Percentiles rank a stretch among this genome's conserved stretches.
These are phyloP conservation scores for Dimocarpus longan DNA, from an alignment of 345 rosid genomes.

Conservation along the genomic window DNA sequence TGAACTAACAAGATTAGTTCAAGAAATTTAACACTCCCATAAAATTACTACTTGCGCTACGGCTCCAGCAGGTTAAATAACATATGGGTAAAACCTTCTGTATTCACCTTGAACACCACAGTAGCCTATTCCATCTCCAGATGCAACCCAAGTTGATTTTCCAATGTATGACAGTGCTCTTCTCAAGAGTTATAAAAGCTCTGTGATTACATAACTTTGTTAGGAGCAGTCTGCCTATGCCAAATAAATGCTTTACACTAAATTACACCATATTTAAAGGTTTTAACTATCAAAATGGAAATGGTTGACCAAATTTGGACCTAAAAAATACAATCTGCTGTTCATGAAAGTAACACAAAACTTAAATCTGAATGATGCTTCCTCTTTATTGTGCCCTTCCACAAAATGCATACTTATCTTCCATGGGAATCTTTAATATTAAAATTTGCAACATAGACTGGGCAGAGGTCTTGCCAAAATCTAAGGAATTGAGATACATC, in stretches of 20 bases:
- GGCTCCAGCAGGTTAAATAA: neutral
- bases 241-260: neutral
- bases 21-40: neutral
- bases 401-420: neutral
- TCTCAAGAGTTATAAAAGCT: neutral
- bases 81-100: neutral
- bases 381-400: neutral
- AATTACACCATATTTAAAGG: neutral
- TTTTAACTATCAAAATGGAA: neutral
- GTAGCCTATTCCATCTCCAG: neutral
- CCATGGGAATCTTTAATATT: neutral
- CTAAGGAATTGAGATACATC: neutral
- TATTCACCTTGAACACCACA: conserved; percentile 3
- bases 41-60: neutral
- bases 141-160: conserved; percentile 5
- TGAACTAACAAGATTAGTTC: conserved; percentile 5
- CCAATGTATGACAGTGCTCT: neutral
- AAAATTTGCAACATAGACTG: neutral
- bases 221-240: neutral
- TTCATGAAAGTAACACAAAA: neutral
- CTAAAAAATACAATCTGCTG: neutral
- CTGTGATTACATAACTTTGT: neutral
- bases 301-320: neutral
- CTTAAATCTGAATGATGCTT: neutral
- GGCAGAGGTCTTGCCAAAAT: neutral